Evolutionary conservation across 257 asterid genomes (phyloP), one percentile per base, ranked within the genome.

Genomic region (Mentha longifolia): DNA sequence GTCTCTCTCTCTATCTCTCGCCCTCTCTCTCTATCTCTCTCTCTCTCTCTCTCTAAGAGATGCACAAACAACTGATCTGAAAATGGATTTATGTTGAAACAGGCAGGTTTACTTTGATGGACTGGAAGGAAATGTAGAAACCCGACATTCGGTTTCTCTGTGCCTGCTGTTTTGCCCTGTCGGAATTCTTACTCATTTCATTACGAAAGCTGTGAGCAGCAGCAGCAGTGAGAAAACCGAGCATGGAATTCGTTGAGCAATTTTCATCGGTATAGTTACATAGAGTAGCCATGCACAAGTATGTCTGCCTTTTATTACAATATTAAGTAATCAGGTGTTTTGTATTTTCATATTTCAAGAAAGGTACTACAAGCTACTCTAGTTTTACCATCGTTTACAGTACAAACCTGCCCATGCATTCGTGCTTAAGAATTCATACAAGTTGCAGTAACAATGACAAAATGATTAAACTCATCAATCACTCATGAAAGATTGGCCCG

Each of bases 41-140:
- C 57, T 35, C 72, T 30, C 43, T 46, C 46, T 52, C 46, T 50
- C 43, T 56, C 42, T 50, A 45, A 6, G 11, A 1, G 22, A 17
- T 19, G 20, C 45, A 39, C n/a, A 39, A 3, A 6, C 16, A 59
- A 6, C 13, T 61, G 59, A 46, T 65, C 51, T 25, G 4, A 49
- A 11, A 17, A 57, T 58, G 10, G 4, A 47, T 63, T 51, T 71
- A 13, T 10, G 42, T 56, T 68, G 45, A 62, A 54, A 7, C 96
- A 91, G 97, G 86, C 95, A 87, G 76, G 90, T 95, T 59, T 92
- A 85, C 78, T 80, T 85, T n/a, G 99, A 92, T 14, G 97, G 99
- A 14, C 60, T 92, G 81, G 80, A 80, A 77, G 80, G 83, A 41
- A 63, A 86, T 10, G 59, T 89, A 16, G 98, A 92, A 83, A 95